Base-by-base conservation (phyloP, 768 basidiomycete genomes). In the Mycena epipterygia region DNA sequence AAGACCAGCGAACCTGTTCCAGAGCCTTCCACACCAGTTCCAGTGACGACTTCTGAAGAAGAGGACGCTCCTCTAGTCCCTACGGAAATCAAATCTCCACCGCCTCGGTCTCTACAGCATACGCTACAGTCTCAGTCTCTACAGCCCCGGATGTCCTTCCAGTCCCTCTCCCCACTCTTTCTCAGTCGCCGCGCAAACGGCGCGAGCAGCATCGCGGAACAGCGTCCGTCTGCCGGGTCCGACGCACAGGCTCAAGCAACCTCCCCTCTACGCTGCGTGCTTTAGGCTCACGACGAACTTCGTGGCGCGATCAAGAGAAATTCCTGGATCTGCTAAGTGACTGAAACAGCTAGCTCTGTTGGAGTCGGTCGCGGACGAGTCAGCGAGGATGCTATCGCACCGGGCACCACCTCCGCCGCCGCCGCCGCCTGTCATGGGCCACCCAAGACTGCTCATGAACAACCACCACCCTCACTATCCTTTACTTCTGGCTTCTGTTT, bases 301-400 rank as follows among this genome's bases (percentile, higher is more conserved):
- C 90, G 41, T 93, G 59, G 82, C 88, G 13, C 86, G 87, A 62
- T 81, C 88, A 9, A 78, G 81, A 27, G 90, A 88, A 70, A 80
- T 89, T 13, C 87, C 89, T 11, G 81, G 86, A 5, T 89, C 90
- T 35, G 86, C 89, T 17, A 92, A 90, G 76, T 88, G 86, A 65
- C 78, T 93, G 79, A 89, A 89, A 78, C 93, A 91, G 73, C 83
- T 92, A 29, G 92, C 92, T 2, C 82, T 94, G 68, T 82, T 93
- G 14, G 92, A 94, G 77, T 84, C 88, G 17, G 89, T 94, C 39
- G 92, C 90, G 0, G 89, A 91, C 74, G 93, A 95, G 77, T 93
- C 93, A 5, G 90, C 90, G 8, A 85, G 87, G 68, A 86, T 90
- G 84, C 74, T 39, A 37, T 75, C 59, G 19, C 73, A 19, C 39